These are phyloP conservation scores for Kwoniella europaea DNA, from an alignment of 768 basidiomycete species.

Conservation along the genomic window DNA sequence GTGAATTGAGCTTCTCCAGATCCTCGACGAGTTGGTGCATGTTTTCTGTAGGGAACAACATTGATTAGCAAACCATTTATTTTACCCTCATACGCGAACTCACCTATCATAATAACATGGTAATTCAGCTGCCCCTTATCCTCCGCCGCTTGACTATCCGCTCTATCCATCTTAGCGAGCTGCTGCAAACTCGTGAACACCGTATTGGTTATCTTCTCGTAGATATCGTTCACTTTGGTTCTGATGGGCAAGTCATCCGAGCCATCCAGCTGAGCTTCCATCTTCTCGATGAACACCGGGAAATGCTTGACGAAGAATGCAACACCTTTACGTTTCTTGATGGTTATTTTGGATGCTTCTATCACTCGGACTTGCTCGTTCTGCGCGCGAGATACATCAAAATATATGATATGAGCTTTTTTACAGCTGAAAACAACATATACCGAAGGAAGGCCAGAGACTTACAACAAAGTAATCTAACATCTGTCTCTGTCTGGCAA, in stretches of 20 bases:
- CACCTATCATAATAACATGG: constrained; percentile 92
- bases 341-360: constrained; percentile 86
- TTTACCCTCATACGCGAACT: constrained; percentile 47
- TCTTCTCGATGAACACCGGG: constrained; percentile 79
- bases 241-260: constrained; percentile 71
- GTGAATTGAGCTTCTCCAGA: constrained; percentile 71
- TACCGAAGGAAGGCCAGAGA: not conserved
- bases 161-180: constrained; percentile 93
- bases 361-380: constrained; percentile 84
- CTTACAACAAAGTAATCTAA: constrained; percentile 69
- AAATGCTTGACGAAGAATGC: constrained; percentile 91
- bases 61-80: not conserved
- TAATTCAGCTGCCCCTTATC: constrained; percentile 97
- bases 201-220: constrained; percentile 82
- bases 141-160: constrained; percentile 65
- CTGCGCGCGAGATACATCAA: constrained; percentile 59
- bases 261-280: constrained; percentile 82
- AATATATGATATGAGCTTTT: not conserved
- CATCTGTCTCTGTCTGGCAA: constrained; percentile 72
- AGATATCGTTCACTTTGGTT: constrained; percentile 74
- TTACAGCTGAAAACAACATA: not conserved
- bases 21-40: constrained; percentile 93
- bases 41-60: constrained; percentile 72
- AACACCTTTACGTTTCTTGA: constrained; percentile 90
- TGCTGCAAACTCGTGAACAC: constrained; percentile 95